Evolutionary conservation across 1,284 basidiomycete genomes (phyloP), one percentile per base, ranked within the genome.

Genomic region (Marasmius oreades): DNA sequence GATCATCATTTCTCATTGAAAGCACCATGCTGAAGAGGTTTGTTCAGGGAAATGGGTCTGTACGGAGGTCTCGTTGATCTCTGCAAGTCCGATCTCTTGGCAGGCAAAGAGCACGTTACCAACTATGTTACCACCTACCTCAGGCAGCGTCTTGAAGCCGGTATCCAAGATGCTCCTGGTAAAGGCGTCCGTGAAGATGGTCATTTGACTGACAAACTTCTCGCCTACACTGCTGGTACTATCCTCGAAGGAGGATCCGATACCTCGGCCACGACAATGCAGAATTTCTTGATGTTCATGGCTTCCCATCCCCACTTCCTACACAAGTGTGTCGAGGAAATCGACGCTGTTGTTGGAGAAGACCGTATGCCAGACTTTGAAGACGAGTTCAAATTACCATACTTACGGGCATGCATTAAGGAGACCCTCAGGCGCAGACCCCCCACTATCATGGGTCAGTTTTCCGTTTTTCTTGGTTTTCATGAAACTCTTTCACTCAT

Each of bases 391-490:
- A 53, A 57, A 22, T 56, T 69, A 20, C 67, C 68, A 14, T 71
- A 68, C 51, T 48, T 68, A 11, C 56, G 63, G 7, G 70, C 69
- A n/a, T 64, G 64, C 53, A 65, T 71, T 55, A 69, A 69, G 56
- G 70, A 71, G 56, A 63, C 64, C 3, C 52, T 68, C 57, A 56
- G 67, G 33, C 59, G 62, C 22, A 51, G 62, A n/a, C 62, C 67
- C 5, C 62, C 61, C n/a, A 59, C 59, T 18, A 60, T 63, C 39
- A 62, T 64, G 60, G 66, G 64, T 65, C 28, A 47, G 61, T 56
- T 5, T n/a, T 34, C 24, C n/a, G 1, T 52, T 44, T 37, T 18
- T 46, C 24, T 16, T 42, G 20, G 11, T n/a, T 14, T 20, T 16
- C 20, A 8, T 8, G 26, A 6, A 18, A 20, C 6, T 33, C 11